Evolutionary conservation across 139 green algal species (phyloP), one percentile per base, ranked within the genome.

Genomic region (Yamagishiella unicocca): DNA sequence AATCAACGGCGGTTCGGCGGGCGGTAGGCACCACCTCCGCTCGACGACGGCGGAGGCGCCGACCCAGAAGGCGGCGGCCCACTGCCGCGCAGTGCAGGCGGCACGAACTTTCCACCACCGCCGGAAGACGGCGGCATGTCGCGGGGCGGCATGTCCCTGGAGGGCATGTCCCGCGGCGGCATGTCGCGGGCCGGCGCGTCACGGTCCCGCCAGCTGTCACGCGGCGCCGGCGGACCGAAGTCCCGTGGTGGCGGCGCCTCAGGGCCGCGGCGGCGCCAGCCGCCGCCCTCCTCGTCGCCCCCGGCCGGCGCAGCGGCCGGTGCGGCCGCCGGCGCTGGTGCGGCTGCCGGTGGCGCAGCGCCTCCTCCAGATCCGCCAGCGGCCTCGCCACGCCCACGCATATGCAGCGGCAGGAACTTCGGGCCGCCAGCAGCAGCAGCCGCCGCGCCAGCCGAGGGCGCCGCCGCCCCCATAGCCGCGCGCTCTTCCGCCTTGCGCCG

Each of bases 41-140:
- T n/a, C n/a, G 77, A 58, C 4, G 79, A 40, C 10, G 80, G 80
- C 4, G 80, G 80, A 9, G 80, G 80, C 22, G 80, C 80, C 3
- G 62, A 37, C 7, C 80, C 80, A 6, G 80, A 40, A 2, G 80
- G 27, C 42, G 80, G 62, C n/a, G 80, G 55, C 0, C 45, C 82
- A 17, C 80, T 61, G 3, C 73, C 77, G 75, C 86, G 86, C 80
- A 88, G 62, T 1, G 78, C 72, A 33, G 87, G 71, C 3, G 87
- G 87, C 5, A 91, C 64, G n/a, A 91, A 91, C 81, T 91, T 91
- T 29, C 54, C 53, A 67, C n/a, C n/a, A n/a, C n/a, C n/a, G n/a
- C 8, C 5, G 38, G 24, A 17, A 81, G 75, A 82, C n/a, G 82
- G n/a, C 27, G 82, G 19, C 14, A 40, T 54, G 2, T 76, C 50